Base-by-base conservation (phyloP, 148 eudicot genomes). In the Camellia lanceoleosa region DNA sequence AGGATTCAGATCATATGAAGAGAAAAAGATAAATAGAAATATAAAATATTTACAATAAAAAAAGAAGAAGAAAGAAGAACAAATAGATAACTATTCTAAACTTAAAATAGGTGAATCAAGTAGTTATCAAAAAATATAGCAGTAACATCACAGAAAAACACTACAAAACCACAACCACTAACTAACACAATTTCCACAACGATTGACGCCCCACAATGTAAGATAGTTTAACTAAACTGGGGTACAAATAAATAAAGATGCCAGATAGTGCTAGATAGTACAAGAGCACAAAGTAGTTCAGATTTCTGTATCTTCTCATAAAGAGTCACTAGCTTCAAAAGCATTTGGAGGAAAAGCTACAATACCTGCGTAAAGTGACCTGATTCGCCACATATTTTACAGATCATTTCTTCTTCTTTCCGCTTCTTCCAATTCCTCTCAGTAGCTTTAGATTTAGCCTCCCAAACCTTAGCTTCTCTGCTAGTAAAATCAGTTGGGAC, bases 401-500 rank as follows among this genome's bases (percentile, higher is more conserved):
- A 95, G 30, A 93, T 93, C 97, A 93, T 85, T 84, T 95, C 99
- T 84, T 95, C 97, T 83, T 95, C 99, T 82, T 91, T 93, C 84
- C 91, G 90, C 85, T 95, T 95, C 83, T 95, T 95, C 97, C 99
- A 93, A 74, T 93, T 95, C 80, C 94, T 89, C 88, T 95, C 99
- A 9, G 97, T 93, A 73, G 99, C 99, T 89, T 95, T 95, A 42
- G 99, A 95, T 87, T 95, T 95, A 73, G 97, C 99, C 81, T 95
- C 99, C 99, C 99, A 95, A 71, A 95, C 89, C 86, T 92, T 95
- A 74, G 97, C 97, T 79, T 95, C 97, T 60, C 99, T 89, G 78
- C 99, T 95, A 69, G 99, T 95, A 81, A 95, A 95, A 89, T 92
- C 99, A 16, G 99, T 95, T 20, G 99, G 97, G 56, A 95, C 92